Evolutionary conservation across 306 rosid genomes (phyloP).

Genomic region (Prunus davidiana): DNA sequence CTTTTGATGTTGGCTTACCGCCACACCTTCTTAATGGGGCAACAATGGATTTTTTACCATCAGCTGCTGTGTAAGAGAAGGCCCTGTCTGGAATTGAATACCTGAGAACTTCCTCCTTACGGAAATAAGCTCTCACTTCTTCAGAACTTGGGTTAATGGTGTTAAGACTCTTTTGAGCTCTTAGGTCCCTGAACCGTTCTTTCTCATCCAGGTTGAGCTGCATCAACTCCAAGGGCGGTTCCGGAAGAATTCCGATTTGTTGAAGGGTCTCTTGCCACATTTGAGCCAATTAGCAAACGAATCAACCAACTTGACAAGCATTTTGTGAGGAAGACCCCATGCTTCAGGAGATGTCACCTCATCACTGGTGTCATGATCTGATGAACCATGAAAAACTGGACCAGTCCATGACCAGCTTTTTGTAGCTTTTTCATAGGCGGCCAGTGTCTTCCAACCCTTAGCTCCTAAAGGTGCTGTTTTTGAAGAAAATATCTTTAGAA

Average conservation of each 20-base stretch:
- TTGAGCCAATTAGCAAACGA: slow-evolving; percentile 97
- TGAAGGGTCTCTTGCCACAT: slow-evolving; percentile 97
- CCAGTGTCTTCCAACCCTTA: slow-evolving; percentile 91
- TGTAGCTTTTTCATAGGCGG: slow-evolving; percentile 64
- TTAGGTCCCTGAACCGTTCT: slow-evolving; percentile 92
- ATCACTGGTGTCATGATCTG: slow-evolving; percentile 66
- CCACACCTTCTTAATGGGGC: slow-evolving; percentile 99
- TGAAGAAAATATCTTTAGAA: slow-evolving; percentile 88
- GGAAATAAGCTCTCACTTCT: slow-evolving; percentile 88
- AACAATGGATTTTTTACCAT: slow-evolving; percentile 93
- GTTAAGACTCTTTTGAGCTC: slow-evolving; percentile 98
- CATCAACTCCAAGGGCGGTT: slow-evolving; percentile 85
- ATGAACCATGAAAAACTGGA: slow-evolving; percentile 52
- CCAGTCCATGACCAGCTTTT: slow-evolving; percentile 97
- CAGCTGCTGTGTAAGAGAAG: slow-evolving; percentile 94
- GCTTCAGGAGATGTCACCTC: slow-evolving; percentile 86
- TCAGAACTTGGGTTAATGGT: slow-evolving; percentile 89
- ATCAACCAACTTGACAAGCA: slow-evolving; percentile 97
- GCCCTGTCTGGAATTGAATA: slow-evolving; percentile 99
- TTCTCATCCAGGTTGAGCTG: slow-evolving; percentile 94
- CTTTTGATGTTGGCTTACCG: slow-evolving; percentile 99
- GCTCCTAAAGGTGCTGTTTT: slow-evolving; percentile 97
- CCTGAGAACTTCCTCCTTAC: slow-evolving; percentile 91
- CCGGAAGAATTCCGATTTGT: slow-evolving; percentile 97
- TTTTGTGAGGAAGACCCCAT: slow-evolving; percentile 93